A percentile compares a stretch with the other conserved stretches of the same genome.
Conservation (phyloP, 1,284 basidiomycete genomes). For the Porphyrellus sp. region DNA sequence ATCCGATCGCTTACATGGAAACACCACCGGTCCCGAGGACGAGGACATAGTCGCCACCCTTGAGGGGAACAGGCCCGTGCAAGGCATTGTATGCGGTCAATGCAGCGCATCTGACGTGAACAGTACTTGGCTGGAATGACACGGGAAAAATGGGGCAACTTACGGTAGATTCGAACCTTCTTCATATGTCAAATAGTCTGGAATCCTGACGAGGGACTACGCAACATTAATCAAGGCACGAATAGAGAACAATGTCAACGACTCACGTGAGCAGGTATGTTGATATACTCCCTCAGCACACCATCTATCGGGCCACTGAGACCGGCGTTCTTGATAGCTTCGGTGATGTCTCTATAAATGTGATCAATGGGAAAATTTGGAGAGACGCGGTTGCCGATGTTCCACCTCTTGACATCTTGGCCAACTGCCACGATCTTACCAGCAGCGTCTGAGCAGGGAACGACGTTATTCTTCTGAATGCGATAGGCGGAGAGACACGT, state of each 20-base stretch:
- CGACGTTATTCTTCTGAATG: slow-evolving; percentile 33
- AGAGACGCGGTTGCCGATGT: slow-evolving; percentile 54
- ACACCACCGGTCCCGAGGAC: slow-evolving; percentile 60
- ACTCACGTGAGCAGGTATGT: slow-evolving; percentile 44
- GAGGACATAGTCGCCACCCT: slow-evolving; percentile 49
- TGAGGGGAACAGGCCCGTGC: slow-evolving; percentile 42
- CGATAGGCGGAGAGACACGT: background rate
- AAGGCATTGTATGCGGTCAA: slow-evolving; percentile 52
- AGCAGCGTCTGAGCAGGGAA: slow-evolving; percentile 61
- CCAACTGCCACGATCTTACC: slow-evolving; percentile 59
- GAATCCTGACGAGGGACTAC: slow-evolving; percentile 40
- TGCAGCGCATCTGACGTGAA: slow-evolving; percentile 41
- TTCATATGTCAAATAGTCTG: slow-evolving; percentile 47
- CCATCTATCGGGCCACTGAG: slow-evolving; percentile 54
- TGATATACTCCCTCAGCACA: slow-evolving; percentile 53
- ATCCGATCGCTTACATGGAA: slow-evolving; percentile 40
- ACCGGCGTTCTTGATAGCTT: slow-evolving; percentile 32
- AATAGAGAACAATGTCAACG: slow-evolving; percentile 2
- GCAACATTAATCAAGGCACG: background rate
- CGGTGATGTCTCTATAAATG: slow-evolving; percentile 40
- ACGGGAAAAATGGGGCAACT: slow-evolving; percentile 12
- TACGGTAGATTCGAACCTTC: slow-evolving; percentile 50
- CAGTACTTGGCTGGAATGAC: background rate
- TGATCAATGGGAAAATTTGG: slow-evolving; percentile 44
- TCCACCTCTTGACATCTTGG: slow-evolving; percentile 48